phyloP scores from a whole-genome alignment of 176 grass and related monocot genomes.

The Musa beccarii region DNA sequence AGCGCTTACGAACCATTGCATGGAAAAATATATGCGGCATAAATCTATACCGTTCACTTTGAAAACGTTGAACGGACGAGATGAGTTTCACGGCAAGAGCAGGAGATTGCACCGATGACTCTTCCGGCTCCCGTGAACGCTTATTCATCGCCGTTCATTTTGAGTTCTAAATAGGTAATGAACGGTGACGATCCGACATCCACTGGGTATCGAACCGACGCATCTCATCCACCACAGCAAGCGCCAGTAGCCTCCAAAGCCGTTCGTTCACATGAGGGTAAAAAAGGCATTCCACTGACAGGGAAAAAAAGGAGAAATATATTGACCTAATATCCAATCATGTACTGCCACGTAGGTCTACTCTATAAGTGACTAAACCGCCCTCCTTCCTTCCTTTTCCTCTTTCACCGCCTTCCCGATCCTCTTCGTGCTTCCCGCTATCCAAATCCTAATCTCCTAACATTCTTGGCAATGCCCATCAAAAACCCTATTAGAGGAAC shows the following conservation, averaged over 20 bases:
- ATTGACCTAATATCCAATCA: background rate
- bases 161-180: background rate
- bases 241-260: background rate
- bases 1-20: background rate
- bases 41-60: too few relatives aligned
- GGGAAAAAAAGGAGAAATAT: background rate
- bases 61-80: too few relatives aligned
- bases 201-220: background rate
- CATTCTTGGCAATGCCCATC: background rate
- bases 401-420: background rate
- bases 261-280: background rate
- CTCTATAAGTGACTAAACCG: background rate
- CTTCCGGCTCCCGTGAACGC: too few relatives aligned
- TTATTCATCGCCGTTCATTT: background rate
- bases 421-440: background rate
- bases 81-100: too few relatives aligned
- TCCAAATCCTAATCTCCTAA: background rate
- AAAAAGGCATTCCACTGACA: background rate
- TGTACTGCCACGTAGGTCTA: background rate
- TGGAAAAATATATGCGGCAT: background rate
- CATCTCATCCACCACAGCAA: background rate
- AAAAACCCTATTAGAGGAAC: background rate
- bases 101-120: too few relatives aligned
- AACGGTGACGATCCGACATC: background rate
- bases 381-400: background rate